These are phyloP conservation scores for Aspergillus viridinutans DNA, from an alignment of 2,329 filamentous ascomycete genomes.

Conservation along the genomic window DNA sequence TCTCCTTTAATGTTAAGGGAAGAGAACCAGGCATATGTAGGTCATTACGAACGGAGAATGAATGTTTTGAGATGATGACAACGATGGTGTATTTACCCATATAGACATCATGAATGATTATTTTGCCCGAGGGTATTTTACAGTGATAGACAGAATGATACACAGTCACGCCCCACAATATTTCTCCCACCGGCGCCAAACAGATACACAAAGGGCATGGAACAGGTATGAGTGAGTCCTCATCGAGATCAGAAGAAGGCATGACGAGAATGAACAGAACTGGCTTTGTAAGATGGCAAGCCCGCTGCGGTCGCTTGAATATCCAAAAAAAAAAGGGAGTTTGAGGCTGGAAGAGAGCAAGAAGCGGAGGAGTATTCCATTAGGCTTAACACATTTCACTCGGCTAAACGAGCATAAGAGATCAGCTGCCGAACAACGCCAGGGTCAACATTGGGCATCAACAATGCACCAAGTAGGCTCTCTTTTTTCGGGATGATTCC, in stretches of 20 bases:
- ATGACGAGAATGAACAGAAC: constrained; percentile 16
- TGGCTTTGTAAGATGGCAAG: constrained; percentile 10
- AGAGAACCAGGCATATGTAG: background rate
- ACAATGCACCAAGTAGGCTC: constrained; percentile 62
- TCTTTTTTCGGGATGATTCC: constrained; percentile 64
- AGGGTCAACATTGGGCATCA: constrained; percentile 62
- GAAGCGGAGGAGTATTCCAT: constrained; percentile 5
- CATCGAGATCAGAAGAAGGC: constrained; percentile 15
- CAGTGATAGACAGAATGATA: constrained; percentile 20
- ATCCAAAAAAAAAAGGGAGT: constrained; percentile 12
- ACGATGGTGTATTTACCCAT: constrained; percentile 14
- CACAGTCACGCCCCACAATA: constrained; percentile 18
- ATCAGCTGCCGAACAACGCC: constrained; percentile 64
- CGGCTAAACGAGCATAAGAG: constrained; percentile 56
- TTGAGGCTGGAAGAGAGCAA: constrained; percentile 8
- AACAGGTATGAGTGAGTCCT: constrained; percentile 9
- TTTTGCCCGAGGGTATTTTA: constrained; percentile 34
- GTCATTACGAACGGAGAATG: background rate
- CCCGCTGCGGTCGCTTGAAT: constrained; percentile 14
- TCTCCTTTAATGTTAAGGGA: background rate
- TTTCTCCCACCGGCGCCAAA: constrained; percentile 24
- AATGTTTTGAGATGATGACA: background rate
- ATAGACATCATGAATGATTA: constrained; percentile 21
- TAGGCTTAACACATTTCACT: constrained; percentile 25
- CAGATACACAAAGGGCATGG: constrained; percentile 7